Evolutionary conservation across 129 eudicot species (phyloP).

Genomic region (Glebionis coronaria): DNA sequence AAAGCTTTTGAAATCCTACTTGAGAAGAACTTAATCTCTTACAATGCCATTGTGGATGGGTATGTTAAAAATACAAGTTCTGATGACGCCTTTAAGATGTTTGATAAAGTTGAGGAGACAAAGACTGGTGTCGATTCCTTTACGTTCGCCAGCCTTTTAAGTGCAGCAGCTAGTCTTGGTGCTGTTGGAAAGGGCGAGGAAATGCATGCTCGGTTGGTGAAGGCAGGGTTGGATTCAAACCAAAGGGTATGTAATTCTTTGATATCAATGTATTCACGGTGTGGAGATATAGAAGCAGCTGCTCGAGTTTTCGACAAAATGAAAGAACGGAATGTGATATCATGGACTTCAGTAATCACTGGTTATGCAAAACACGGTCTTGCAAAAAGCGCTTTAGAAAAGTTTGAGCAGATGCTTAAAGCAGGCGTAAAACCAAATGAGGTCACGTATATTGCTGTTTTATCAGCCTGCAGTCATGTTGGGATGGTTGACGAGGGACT

Average conservation of each 20-base stretch:
- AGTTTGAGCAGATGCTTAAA: conserved; percentile 57
- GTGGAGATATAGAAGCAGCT: conserved; percentile 68
- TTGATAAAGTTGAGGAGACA: conserved; percentile 38
- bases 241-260: conserved; percentile 50
- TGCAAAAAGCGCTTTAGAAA: conserved; percentile 48
- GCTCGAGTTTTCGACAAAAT: conserved; percentile 42
- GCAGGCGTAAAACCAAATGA: conserved; percentile 60
- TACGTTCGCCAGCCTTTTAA: conserved; percentile 74
- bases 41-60: conserved; percentile 55
- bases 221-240: conserved; percentile 54
- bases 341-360: conserved; percentile 75
- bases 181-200: conserved; percentile 71
- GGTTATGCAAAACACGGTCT: conserved; percentile 72
- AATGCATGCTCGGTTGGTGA: conserved; percentile 61
- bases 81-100: conserved; percentile 48
- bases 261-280: conserved; percentile 68
- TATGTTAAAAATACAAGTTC: conserved; percentile 42
- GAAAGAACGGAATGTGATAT: conserved; percentile 50
- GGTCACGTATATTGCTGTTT: conserved; percentile 54
- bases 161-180: conserved; percentile 74
- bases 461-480: conserved; percentile 77
- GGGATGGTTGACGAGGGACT: conserved; percentile 58
- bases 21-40: conserved; percentile 66
- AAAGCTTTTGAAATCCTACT: conserved; percentile 63
- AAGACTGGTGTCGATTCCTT: conserved; percentile 48